A percentile compares a stretch with the other conserved stretches of the same genome.
Conservation (phyloP, 164 flowering plant genomes). For the Platanus orientalis region DNA sequence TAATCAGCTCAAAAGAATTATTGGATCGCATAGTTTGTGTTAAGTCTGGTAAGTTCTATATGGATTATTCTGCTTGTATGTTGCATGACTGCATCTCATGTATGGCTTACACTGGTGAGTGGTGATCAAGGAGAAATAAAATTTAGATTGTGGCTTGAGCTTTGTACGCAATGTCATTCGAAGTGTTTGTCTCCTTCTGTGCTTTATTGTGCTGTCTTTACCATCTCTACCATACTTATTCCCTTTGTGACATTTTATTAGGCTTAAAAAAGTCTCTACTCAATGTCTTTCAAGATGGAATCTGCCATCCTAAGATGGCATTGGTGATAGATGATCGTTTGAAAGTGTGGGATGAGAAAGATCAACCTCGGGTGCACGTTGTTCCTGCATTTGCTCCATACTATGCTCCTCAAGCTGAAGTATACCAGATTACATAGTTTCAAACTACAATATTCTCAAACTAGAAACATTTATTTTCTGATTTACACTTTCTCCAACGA, state of each 20-base stretch:
- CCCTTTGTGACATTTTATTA: conserved; percentile 20
- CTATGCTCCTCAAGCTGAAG: conserved; percentile 99
- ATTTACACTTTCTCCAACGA: too few relatives aligned
- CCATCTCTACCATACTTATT: not conserved
- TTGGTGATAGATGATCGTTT: conserved; percentile 97
- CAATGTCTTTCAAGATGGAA: conserved; percentile 88
- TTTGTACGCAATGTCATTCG: too few relatives aligned
- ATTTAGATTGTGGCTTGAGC: not conserved
- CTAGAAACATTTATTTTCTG: too few relatives aligned
- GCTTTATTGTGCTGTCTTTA: not conserved
- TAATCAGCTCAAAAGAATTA: conserved; percentile 69
- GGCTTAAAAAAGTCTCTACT: conserved; percentile 83
- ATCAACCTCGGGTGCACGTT: conserved; percentile 96
- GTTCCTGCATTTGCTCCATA: conserved; percentile 99
- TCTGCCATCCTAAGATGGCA: conserved; percentile 97
- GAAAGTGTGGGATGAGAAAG: conserved; percentile 98
- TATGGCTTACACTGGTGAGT: not conserved
- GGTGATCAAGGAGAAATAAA: not conserved
- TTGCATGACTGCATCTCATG: not conserved
- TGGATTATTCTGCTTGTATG: conserved; percentile 2
- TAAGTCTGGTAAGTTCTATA: conserved; percentile 65
- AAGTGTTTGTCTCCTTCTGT: not conserved
- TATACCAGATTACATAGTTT: conserved; percentile 17
- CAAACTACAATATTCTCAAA: not conserved
- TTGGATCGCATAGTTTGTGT: conserved; percentile 92